phyloP scores from a whole-genome alignment of 441 rosid genomes.

The Pelargonium fulgidum region DNA sequence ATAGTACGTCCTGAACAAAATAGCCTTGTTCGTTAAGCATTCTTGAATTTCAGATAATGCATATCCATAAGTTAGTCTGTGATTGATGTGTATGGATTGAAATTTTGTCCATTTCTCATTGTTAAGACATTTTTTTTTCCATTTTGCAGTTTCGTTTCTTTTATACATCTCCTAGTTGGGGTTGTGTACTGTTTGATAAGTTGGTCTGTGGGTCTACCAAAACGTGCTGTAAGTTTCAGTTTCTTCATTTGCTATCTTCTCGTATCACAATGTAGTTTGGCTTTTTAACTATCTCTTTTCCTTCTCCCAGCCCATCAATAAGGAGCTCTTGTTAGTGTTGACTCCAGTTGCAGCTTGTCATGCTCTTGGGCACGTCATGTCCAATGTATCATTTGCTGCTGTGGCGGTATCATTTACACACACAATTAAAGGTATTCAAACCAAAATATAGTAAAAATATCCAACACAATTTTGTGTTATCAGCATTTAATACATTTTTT shows the following conservation, averaged over 20 bases:
- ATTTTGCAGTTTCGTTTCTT: not conserved
- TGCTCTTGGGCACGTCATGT: constrained; percentile 68
- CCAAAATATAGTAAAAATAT: not conserved
- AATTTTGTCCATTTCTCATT: not conserved
- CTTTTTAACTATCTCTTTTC: no score
- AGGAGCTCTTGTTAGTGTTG: constrained; percentile 41
- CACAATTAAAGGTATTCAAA: constrained; percentile 49
- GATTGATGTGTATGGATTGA: not conserved
- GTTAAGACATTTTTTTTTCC: not conserved
- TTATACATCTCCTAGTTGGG: not conserved
- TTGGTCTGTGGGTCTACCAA: not conserved
- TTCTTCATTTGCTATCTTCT: not conserved
- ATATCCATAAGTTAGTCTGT: not conserved
- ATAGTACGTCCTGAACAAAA: not conserved
- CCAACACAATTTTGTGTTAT: not conserved
- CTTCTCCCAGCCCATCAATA: constrained; percentile 11
- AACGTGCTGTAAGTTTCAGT: not conserved
- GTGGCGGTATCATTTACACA: constrained; percentile 65
- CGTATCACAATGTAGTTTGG: not conserved
- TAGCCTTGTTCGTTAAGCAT: not conserved
- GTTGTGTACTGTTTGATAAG: constrained; percentile 4
- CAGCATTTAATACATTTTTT: no score
- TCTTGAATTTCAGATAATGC: not conserved
- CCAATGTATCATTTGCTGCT: constrained; percentile 63
- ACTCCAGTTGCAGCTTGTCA: constrained; percentile 60